These are phyloP conservation scores for Echeveria elegans DNA, from an alignment of 164 flowering plant genomes.

Conservation along the genomic window DNA sequence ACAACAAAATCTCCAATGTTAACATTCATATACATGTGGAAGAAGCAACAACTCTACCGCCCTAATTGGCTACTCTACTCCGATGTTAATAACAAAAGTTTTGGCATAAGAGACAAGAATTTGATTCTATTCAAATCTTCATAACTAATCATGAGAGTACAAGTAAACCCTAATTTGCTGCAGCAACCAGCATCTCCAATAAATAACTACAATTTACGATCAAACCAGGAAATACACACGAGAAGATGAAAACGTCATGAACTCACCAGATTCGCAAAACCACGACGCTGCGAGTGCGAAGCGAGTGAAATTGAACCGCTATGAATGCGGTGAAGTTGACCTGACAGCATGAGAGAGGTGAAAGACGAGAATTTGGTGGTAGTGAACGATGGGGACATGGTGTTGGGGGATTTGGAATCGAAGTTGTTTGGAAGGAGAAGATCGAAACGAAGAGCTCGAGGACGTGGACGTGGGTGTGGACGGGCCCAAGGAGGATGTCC, in stretches of 20 bases:
- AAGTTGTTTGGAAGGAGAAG: neutral
- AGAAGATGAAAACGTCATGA: neutral
- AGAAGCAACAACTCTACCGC: no score
- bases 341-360: neutral
- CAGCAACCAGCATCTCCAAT: neutral
- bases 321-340: neutral
- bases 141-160: no score
- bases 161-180: neutral
- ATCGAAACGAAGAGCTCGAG: neutral
- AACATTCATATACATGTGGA: no score
- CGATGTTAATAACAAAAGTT: no score
- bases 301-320: neutral
- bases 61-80: no score
- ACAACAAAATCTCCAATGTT: no score
- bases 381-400: neutral
- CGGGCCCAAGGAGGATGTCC: no score
- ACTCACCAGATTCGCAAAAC: neutral
- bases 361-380: neutral
- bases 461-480: no score
- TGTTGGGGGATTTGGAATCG: neutral
- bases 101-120: no score
- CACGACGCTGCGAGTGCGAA: neutral
- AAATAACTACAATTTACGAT: neutral
- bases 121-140: neutral
- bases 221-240: neutral